Base-by-base conservation (phyloP, 1,284 basidiomycete species). In the Ustilago xerochloae region DNA sequence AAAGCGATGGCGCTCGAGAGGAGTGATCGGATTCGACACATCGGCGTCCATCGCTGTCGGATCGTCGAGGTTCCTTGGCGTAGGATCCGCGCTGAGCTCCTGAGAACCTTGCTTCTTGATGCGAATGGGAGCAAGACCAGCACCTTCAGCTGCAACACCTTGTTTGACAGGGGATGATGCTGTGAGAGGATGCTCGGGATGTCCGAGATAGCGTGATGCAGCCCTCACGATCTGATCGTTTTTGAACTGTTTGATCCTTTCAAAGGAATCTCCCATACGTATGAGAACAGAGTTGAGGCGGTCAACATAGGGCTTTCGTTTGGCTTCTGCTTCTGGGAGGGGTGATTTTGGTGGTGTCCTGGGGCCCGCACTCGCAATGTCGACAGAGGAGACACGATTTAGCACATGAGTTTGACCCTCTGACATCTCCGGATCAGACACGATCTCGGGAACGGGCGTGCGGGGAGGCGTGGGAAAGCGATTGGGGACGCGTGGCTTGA, bases 131-230 rank as follows among this genome's bases (percentile, higher is more conserved):
- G 57, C 41, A 3, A 60, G 57, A 2, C 53, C 54, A n/a, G 30
- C 30, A 22, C 36, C 53, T 6, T 41, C 53, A 15, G 26, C 18
- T 28, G 10, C 28, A 4, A 20, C n/a, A 7, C 13, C 22, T 18
- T 45, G 52, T n/a, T 32, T 29, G 5, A 18, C 35, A 6, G 20
- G 10, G 24, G 35, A 26, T 6, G 29, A 26, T 18, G 46, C 26
- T 7, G 51, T 41, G n/a, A 24, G 32, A 6, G 16, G 43, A 20
- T 49, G 49, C 24, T 69, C 36, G 10, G 64, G 59, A 54, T 67
- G 59, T 4, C 64, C 59, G 4, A 32, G 6, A n/a, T 67, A 67
- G 7, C 64, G 66, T 24, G 49, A 33, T n/a, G 61, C 36, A 0
- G 66, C 60, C 26, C 45, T 59, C 18, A 18, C n/a, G 16, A 60